Percentiles rank a stretch among this genome's conserved stretches.
These are phyloP conservation scores for Chaetomiaceae sp. DNA, from an alignment of 2,329 filamentous ascomycete genomes.

Conservation along the genomic window DNA sequence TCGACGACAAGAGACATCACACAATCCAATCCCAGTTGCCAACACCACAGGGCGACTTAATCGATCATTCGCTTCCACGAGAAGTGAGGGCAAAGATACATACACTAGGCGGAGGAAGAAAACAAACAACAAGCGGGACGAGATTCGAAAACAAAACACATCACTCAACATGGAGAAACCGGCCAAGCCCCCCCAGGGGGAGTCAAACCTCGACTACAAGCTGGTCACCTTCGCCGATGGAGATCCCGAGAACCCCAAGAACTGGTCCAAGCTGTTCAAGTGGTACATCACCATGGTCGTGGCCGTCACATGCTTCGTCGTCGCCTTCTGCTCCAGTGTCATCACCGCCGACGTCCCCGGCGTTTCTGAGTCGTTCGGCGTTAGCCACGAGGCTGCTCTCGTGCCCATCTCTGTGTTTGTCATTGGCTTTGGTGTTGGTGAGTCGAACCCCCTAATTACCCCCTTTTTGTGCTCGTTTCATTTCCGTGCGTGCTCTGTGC, in stretches of 20 bases:
- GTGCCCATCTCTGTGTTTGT: conserved; percentile 73
- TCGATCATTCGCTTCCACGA: too few species aligned
- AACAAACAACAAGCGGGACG: too few species aligned
- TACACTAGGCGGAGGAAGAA: too few species aligned
- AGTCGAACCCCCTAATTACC: conserved; percentile 19
- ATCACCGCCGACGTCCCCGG: conserved; percentile 71
- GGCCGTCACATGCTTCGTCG: conserved; percentile 68
- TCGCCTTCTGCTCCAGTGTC: conserved; percentile 66
- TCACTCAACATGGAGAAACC: conserved; percentile 12
- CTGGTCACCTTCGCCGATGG: conserved; percentile 62
- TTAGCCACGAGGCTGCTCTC: conserved; percentile 68
- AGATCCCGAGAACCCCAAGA: conserved; percentile 78
- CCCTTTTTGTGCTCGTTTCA: neutral
- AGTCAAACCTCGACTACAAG: conserved; percentile 34
- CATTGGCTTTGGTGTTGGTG: conserved; percentile 72
- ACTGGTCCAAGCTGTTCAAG: conserved; percentile 73
- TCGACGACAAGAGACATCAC: too few species aligned
- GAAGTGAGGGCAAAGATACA: too few species aligned
- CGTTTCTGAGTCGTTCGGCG: conserved; percentile 57
- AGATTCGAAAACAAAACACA: too few species aligned
- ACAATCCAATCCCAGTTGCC: too few species aligned
- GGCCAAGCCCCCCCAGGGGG: conserved; percentile 9
- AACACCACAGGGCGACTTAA: too few species aligned
- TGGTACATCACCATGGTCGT: conserved; percentile 87
- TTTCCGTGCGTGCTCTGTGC: neutral